phyloP scores from a whole-genome alignment of 768 basidiomycete genomes.

The Dioszegia aurantiaca region DNA sequence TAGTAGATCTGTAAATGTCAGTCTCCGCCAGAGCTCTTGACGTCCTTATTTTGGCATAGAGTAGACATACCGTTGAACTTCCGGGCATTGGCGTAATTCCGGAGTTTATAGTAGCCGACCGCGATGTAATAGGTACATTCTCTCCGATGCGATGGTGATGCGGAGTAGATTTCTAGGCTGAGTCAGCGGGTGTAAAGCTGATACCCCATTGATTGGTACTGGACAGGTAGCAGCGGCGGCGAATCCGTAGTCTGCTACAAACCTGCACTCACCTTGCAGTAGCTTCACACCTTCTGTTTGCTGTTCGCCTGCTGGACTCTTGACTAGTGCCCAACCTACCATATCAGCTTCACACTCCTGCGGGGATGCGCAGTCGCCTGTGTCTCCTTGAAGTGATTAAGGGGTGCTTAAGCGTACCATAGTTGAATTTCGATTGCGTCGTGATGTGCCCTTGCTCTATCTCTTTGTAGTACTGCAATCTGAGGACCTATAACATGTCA shows the following conservation, averaged over 20 bases:
- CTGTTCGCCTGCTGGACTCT: constrained; percentile 76
- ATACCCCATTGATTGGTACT: background rate
- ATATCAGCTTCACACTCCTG: constrained; percentile 4
- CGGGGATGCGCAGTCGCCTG: background rate
- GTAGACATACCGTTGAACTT: constrained; percentile 77
- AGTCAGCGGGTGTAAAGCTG: background rate
- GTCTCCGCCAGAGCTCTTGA: too few relatives aligned
- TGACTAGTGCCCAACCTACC: constrained; percentile 69
- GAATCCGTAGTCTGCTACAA: background rate
- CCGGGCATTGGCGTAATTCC: constrained; percentile 86
- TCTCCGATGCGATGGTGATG: constrained; percentile 77
- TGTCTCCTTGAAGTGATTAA: too few relatives aligned
- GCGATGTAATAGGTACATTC: constrained; percentile 97
- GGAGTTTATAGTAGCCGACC: constrained; percentile 93
- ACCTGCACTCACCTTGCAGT: constrained; percentile 67
- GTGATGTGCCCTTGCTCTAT: constrained; percentile 76
- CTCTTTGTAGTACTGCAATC: constrained; percentile 85
- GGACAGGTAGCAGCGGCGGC: background rate
- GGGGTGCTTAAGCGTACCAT: constrained; percentile 57
- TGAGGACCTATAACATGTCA: constrained; percentile 63
- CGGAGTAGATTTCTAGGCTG: constrained; percentile 77
- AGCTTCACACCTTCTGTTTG: constrained; percentile 89
- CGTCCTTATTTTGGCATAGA: too few relatives aligned
- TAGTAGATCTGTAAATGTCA: constrained; percentile 75
- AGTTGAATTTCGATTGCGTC: constrained; percentile 95